phyloP scores from a whole-genome alignment of 2,329 filamentous ascomycete species.

The Tympanopsis confertula region DNA sequence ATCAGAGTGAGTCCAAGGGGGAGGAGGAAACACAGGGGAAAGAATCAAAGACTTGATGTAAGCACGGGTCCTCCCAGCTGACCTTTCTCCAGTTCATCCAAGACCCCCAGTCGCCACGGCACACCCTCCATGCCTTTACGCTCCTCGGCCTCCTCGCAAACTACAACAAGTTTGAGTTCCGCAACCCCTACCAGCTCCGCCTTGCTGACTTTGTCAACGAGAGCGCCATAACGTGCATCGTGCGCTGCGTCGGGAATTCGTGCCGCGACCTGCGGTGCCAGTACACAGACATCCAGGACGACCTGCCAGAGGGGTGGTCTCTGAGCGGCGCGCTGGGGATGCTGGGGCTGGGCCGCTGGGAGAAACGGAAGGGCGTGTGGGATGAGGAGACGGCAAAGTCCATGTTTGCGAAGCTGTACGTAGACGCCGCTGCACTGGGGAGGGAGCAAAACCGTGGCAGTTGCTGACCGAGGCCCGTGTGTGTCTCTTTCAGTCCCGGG shows the following conservation, averaged over 20 bases:
- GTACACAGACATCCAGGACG: constrained; percentile 79
- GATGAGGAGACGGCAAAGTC: constrained; percentile 72
- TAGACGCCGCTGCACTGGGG: constrained; percentile 7
- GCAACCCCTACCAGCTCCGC: constrained; percentile 87
- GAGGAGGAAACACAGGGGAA: background rate
- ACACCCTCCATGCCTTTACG: constrained; percentile 64
- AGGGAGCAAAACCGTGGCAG: background rate
- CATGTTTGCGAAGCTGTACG: constrained; percentile 69
- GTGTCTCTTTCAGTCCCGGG: constrained; percentile 47
- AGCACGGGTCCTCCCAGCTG: too few relatives aligned
- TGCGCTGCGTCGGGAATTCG: constrained; percentile 62
- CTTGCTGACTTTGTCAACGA: constrained; percentile 95
- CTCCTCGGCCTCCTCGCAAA: constrained; percentile 81
- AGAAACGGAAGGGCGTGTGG: constrained; percentile 41
- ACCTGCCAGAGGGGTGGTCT: constrained; percentile 81
- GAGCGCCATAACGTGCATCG: constrained; percentile 68
- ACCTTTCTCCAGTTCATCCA: constrained; percentile 68
- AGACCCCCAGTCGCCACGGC: constrained; percentile 57
- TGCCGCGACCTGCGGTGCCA: constrained; percentile 58
- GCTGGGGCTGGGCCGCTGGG: constrained; percentile 70
- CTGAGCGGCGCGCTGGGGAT: constrained; percentile 70
- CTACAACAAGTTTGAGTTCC: constrained; percentile 98
- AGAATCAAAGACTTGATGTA: too few relatives aligned
- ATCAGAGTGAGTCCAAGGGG: constrained; percentile 62
- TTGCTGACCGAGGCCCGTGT: constrained; percentile 12